Percentiles rank a stretch among this genome's conserved stretches.
Evolutionary conservation across 345 rosid genomes (phyloP).

Genomic region (Hibiscus tridactylites): DNA sequence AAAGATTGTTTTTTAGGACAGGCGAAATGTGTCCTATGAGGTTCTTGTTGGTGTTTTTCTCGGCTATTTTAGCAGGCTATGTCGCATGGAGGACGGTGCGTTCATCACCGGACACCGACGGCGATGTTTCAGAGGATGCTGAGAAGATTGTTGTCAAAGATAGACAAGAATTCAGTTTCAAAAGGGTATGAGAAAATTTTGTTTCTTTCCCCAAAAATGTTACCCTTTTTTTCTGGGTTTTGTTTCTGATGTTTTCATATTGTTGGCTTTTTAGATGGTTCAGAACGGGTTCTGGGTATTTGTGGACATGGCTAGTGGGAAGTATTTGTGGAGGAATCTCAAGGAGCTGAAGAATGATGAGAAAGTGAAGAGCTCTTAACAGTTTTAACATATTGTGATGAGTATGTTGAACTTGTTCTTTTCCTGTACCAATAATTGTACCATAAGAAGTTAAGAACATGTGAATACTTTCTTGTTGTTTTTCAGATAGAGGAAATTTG

Average conservation of each 20-base stretch:
- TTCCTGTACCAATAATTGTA: not conserved
- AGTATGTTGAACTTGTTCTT: not conserved
- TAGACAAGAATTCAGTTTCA: constrained; percentile 32
- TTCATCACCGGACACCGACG: constrained; percentile 44
- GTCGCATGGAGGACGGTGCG: constrained; percentile 78
- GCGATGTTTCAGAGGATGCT: constrained; percentile 27
- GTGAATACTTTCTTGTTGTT: not conserved
- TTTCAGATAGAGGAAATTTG: too few relatives aligned
- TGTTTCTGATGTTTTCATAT: constrained; percentile 9
- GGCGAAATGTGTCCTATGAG: constrained; percentile 71
- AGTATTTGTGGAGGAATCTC: constrained; percentile 72
- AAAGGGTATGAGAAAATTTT: constrained; percentile 36
- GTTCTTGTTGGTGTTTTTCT: constrained; percentile 78
- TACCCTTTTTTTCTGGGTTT: not conserved
- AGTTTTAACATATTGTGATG: not conserved
- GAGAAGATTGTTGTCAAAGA: constrained; percentile 28
- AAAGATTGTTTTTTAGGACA: not conserved
- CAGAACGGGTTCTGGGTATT: constrained; percentile 74
- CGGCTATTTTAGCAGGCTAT: constrained; percentile 75
- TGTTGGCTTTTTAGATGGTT: constrained; percentile 33
- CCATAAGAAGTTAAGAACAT: not conserved
- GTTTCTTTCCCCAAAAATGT: not conserved
- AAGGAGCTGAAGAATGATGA: constrained; percentile 35
- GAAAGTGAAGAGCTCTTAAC: constrained; percentile 1
- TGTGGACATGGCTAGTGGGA: constrained; percentile 90